These are phyloP conservation scores for Cutaneotrichosporon spelunceum DNA, from an alignment of 1,284 basidiomycete genomes.

Conservation along the genomic window DNA sequence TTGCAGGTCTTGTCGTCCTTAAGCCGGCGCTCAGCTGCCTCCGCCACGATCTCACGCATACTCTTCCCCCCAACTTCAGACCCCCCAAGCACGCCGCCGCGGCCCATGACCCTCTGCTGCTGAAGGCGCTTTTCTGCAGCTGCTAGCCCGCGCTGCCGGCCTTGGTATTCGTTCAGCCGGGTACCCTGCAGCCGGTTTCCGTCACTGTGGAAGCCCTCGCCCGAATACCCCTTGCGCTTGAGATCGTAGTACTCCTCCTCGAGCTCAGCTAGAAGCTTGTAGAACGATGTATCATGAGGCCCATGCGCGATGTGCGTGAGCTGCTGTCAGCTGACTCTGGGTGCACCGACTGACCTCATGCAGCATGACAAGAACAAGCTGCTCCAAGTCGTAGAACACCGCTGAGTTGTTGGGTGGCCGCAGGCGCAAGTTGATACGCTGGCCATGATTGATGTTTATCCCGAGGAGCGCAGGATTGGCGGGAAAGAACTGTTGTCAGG, in stretches of 20 bases:
- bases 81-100: constrained; percentile 55
- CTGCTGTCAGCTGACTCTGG: constrained; percentile 48
- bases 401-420: constrained; percentile 65
- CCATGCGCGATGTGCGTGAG: constrained; percentile 84
- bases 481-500: constrained; percentile 63
- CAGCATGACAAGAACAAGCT: constrained; percentile 72
- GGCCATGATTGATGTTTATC: constrained; percentile 65
- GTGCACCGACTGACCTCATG: constrained; percentile 63
- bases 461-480: constrained; percentile 66
- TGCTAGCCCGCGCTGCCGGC: constrained; percentile 63
- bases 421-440: constrained; percentile 74
- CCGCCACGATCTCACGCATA: constrained; percentile 68
- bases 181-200: constrained; percentile 66
- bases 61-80: constrained; percentile 53
- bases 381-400: constrained; percentile 71
- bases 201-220: constrained; percentile 74
- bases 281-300: constrained; percentile 74
- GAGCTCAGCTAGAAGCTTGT: constrained; percentile 69
- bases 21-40: constrained; percentile 75
- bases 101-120: constrained; percentile 56
- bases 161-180: constrained; percentile 64
- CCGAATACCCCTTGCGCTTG: constrained; percentile 67
- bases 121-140: constrained; percentile 69
- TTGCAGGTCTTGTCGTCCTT: constrained; percentile 70
- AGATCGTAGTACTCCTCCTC: constrained; percentile 78